Evolutionary conservation across 805 yeast genomes (phyloP).

Genomic region (Sugiyamaella qingdaonensis): DNA sequence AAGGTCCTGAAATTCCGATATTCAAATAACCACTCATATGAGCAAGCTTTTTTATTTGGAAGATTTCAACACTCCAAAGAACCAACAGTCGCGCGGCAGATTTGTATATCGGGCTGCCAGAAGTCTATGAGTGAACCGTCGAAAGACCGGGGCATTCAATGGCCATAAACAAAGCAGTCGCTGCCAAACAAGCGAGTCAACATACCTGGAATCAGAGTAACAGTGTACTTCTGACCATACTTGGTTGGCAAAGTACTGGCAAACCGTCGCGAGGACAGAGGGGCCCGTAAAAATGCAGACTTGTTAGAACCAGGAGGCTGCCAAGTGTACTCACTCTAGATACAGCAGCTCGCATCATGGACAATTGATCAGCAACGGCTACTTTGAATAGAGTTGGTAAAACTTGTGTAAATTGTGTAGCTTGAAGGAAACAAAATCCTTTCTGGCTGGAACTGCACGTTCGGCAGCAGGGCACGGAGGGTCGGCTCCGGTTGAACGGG

Average conservation of each 20-base stretch:
- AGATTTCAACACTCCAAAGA: too few relatives aligned
- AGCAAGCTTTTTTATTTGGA: too few relatives aligned
- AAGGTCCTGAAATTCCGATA: neutral
- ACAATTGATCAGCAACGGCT: neutral
- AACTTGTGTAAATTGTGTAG: neutral
- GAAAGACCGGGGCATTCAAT: too few relatives aligned
- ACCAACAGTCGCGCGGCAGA: too few relatives aligned
- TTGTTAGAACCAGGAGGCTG: neutral
- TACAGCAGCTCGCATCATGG: constrained; percentile 6
- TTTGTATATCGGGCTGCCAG: too few relatives aligned
- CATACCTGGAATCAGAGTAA: constrained; percentile 76
- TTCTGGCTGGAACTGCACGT: constrained; percentile 2
- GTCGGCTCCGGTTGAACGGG: constrained; percentile 4
- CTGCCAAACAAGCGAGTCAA: neutral
- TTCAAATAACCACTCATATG: neutral
- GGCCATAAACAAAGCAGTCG: too few relatives aligned
- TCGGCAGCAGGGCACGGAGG: constrained; percentile 4
- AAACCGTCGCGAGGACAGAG: constrained; percentile 19
- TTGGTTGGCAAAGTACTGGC: constrained; percentile 49
- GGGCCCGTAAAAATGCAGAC: constrained; percentile 7
- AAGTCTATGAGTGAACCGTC: too few relatives aligned
- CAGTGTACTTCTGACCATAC: constrained; percentile 92
- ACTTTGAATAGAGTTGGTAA: neutral
- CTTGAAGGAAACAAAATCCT: constrained; percentile 2
- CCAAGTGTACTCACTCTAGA: constrained; percentile 5